Conservation (phyloP, 805 yeast species). For the Torulaspora delbrueckii region DNA sequence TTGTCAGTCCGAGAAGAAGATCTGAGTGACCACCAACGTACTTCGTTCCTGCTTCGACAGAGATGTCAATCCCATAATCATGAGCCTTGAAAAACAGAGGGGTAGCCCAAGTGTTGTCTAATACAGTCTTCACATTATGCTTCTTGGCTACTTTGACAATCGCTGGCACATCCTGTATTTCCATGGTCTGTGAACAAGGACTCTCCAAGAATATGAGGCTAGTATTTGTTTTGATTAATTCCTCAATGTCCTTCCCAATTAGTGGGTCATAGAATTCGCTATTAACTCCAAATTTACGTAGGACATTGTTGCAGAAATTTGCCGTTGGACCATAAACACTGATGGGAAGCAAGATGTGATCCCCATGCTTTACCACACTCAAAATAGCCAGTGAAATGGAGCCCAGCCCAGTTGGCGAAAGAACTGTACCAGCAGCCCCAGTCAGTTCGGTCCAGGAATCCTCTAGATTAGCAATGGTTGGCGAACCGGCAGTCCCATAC, state of each 20-base stretch:
- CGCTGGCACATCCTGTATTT: constrained; percentile 13
- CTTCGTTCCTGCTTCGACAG: constrained; percentile 16
- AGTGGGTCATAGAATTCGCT: constrained; percentile 14
- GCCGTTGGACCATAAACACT: constrained; percentile 15
- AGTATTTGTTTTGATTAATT: constrained; percentile 11
- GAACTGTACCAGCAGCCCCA: constrained; percentile 15
- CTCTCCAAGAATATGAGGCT: constrained; percentile 13
- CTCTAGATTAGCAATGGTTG: constrained; percentile 15
- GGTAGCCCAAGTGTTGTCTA: constrained; percentile 19
- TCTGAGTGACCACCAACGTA: constrained; percentile 18
- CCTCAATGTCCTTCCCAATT: constrained; percentile 11
- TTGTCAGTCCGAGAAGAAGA: constrained; percentile 10
- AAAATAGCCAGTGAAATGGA: constrained; percentile 11
- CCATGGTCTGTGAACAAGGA: constrained; percentile 16
- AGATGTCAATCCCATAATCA: constrained; percentile 12
- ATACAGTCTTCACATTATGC: constrained; percentile 10
- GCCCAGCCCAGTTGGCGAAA: constrained; percentile 15
- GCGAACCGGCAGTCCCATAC: constrained; percentile 15
- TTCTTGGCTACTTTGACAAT: constrained; percentile 9
- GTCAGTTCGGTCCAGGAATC: constrained; percentile 13
- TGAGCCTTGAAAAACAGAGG: constrained; percentile 14
- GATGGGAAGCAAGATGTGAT: constrained; percentile 12
- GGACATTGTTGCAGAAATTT: constrained; percentile 5
- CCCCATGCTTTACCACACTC: constrained; percentile 12
- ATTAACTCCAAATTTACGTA: constrained; percentile 6